Evolutionary conservation across 2,329 filamentous ascomycete genomes (phyloP).

Genomic region (Pyrenochaeta sp.): DNA sequence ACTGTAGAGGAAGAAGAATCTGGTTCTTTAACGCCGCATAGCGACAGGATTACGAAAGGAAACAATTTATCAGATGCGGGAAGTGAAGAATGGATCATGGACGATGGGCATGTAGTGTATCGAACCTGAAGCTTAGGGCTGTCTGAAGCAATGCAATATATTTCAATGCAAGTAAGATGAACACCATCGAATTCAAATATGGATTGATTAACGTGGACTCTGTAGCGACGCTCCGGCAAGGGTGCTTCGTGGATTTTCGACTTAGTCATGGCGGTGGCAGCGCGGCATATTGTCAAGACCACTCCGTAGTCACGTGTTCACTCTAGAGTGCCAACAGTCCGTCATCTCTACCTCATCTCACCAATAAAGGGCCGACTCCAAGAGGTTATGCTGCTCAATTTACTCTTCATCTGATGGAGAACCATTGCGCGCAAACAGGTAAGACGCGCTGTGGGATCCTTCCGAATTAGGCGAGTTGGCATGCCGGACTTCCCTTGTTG

Average conservation of each 20-base stretch:
- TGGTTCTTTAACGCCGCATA: neutral
- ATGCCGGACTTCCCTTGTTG: neutral
- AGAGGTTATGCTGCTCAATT: neutral
- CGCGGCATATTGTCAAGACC: neutral
- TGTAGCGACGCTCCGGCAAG: too few relatives aligned
- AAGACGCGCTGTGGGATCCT: conserved; percentile 1
- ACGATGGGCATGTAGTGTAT: conserved; percentile 1
- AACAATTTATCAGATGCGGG: conserved; percentile 15
- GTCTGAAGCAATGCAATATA: neutral
- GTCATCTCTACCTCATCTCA: conserved; percentile 1
- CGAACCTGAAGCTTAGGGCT: neutral
- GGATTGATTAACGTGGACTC: too few relatives aligned
- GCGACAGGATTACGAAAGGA: conserved; percentile 1
- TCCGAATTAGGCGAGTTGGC: conserved; percentile 5
- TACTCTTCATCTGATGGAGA: neutral
- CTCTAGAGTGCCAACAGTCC: neutral
- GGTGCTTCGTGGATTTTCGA: too few relatives aligned
- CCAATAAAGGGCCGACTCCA: neutral
- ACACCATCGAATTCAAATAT: too few relatives aligned
- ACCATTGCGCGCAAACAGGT: neutral
- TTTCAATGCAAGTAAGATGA: neutral
- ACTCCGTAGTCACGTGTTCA: neutral
- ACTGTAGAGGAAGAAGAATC: conserved; percentile 13
- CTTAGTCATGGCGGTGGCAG: neutral
- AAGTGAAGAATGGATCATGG: conserved; percentile 30